Base-by-base conservation (phyloP, 257 asterid genomes). In the Penstemon davidsonii region DNA sequence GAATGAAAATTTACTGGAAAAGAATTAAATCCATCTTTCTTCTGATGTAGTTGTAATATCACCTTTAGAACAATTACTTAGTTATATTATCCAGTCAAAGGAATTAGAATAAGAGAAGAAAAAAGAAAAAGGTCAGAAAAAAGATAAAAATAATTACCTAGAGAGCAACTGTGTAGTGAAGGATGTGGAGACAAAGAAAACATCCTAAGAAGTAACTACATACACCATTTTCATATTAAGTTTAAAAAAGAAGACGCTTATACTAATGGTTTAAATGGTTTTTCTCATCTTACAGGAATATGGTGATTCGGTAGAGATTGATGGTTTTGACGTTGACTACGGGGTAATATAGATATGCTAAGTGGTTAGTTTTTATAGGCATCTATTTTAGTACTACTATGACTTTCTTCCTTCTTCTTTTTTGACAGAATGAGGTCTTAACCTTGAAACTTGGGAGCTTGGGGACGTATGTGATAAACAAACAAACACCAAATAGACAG, bases 401-500 rank as follows among this genome's bases (percentile, higher is more conserved):
- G 47, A 36, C 7, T 40, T 25, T 25, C 33, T 25, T 25, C 1
- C 33, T 1, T 25, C 2, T 25, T 25, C 2, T 58, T 18, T n/a
- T 62, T 73, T 77, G 68, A 55, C 85, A 93, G 99, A 93, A 88
- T 66, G 95, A 93, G 84, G 99, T 93, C 51, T 70, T 93, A 49
- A 93, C 99, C 0, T 66, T 93, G 86, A 90, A 87, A 86, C 92
- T 93, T 51, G 99, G 99, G 44, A 70, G 64, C 66, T 70, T 75
- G 81, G 99, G 99, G 62, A 93, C 99, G 42, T 93, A 93, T 65
- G 96, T 93, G 69, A 87, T 90, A 67, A 90, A 93, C 89, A 88
- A 93, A 84, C 97, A 93, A 77, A 83, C 96, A 5, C 97, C 97
- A 63, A 90, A 93, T 67, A 76, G 97, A 64, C 96, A 90, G 76